phyloP scores from a whole-genome alignment of 768 basidiomycete genomes.

The Steccherinum ochraceum region DNA sequence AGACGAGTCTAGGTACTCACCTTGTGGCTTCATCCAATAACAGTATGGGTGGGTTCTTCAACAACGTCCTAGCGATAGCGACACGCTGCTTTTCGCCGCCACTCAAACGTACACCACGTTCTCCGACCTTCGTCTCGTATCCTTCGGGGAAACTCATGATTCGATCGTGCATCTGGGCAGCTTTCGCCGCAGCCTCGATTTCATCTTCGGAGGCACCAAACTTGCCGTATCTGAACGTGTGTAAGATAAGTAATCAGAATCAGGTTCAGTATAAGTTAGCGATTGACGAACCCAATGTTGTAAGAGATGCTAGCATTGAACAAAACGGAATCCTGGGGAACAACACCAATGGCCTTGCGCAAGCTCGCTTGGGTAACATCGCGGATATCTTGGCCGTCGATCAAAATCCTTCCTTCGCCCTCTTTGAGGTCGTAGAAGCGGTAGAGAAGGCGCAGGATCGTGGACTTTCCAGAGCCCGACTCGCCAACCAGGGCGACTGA shows the following conservation, averaged over 20 bases:
- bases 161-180: conserved; percentile 84
- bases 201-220: conserved; percentile 65
- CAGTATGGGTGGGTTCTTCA: conserved; percentile 81
- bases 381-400: conserved; percentile 85
- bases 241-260: no score
- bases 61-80: conserved; percentile 77
- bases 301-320: conserved; percentile 69
- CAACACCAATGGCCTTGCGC: conserved; percentile 78
- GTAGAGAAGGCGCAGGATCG: conserved; percentile 81
- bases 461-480: conserved; percentile 77
- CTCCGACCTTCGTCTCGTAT: conserved; percentile 87
- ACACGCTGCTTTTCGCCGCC: conserved; percentile 91
- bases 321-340: conserved; percentile 79
- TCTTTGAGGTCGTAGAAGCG: conserved; percentile 86
- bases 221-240: conserved; percentile 58
- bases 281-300: conserved; percentile 54
- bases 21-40: conserved; percentile 76
- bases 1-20: conserved; percentile 25
- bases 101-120: conserved; percentile 76
- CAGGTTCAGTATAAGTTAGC: no score
- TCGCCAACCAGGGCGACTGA: conserved; percentile 89
- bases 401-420: conserved; percentile 72
- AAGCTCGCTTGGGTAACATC: conserved; percentile 80
- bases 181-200: conserved; percentile 71
- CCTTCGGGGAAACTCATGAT: conserved; percentile 80